Evolutionary conservation across 495 filamentous ascomycete species (phyloP), one percentile per base, ranked within the genome.

Genomic region (Hapsidospora chrysogenum): DNA sequence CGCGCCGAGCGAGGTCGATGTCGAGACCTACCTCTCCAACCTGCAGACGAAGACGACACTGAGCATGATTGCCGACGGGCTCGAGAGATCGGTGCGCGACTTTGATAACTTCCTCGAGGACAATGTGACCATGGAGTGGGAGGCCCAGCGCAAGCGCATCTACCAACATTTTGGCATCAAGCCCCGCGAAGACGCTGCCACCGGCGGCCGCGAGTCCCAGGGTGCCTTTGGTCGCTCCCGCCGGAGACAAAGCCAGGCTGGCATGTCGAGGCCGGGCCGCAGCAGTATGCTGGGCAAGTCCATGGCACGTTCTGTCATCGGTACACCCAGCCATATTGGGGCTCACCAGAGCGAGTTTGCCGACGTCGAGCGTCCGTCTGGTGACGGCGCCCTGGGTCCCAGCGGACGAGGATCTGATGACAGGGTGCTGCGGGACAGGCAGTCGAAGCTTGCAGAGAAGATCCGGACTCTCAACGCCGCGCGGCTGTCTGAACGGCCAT

Each of bases 111-210:
- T 92, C 52, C 58, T 99, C 29, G 89, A 95, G 50, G 85, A 92
- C 43, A 87, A 89, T 48, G 77, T 95, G 5, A 82, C 83, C 6
- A 76, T 89, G 63, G 82, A 95, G 52, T 96, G 87, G 87, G 85
- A 96, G 37, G 74, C 77, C 4, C 89, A 96, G 56, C 76, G 86
- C 25, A 80, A 77, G 49, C 74, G 75, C 35, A 93, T 96, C 35
- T 94, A 94, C 51, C 74, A 93, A 46, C 89, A 99, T 50, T 96
- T 99, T 51, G 89, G 89, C 6, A 77, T 99, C 27, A 78, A 69
- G 39, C 65, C 75, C 6, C 72, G 65, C 41, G 69, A 76, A 29
- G 62, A 64, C 7, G 33, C 50, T 18, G 60, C 56, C 3, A 53
- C 48, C 17, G 82, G 83, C 58, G 74, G 78, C 21, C 63, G 74